Base-by-base conservation (phyloP, 2,329 filamentous ascomycete species). In the Fusarium beomiforme region DNA sequence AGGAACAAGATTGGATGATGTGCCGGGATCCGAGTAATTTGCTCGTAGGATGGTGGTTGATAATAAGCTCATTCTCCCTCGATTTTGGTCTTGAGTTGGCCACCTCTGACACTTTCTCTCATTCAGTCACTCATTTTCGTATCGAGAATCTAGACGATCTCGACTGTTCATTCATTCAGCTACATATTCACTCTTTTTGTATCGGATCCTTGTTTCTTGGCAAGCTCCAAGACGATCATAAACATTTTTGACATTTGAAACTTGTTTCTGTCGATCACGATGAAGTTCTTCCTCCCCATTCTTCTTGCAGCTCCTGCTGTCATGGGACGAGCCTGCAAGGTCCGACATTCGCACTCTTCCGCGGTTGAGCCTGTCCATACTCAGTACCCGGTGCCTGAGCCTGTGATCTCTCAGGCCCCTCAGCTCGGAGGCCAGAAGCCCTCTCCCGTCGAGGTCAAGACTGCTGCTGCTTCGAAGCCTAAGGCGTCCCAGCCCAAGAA, bases 281-380 rank as follows among this genome's bases (percentile, higher is more conserved):
- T 76, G 75, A 76, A 77, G 75, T 73, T 77, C 66, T 37, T 70
- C 44, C 66, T 75, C 34, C 64, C 75, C 31, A 41, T 75, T 29
- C 73, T 76, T 8, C 58, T 75, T 44, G 73, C 72, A 62, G 70
- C 60, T 54, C 75, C 75, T 13, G 75, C 70, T 26, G 75, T 76
- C 26, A 76, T 76, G 75, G 75, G 75, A 53, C 73, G 75, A 23
- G 72, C 73, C 31, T 76, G 75, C 68, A 67, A 63, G 43, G 37
- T 43, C 26, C 70, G 59, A 34, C 67, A 67, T 64, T 44, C 65
- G 10, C 65, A 67, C 43, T 51, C 64, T 19, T 46, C 60, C 29
- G 46, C 43, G 13, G 39, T 58, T 29, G 49, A 64, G 3, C 46
- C 64, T 17, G 56, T 57, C 16, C 42, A 56, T 33, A 70, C 59